Evolutionary conservation across 2,329 filamentous ascomycete species (phyloP).

Genomic region (Domatiomyces catenatus): DNA sequence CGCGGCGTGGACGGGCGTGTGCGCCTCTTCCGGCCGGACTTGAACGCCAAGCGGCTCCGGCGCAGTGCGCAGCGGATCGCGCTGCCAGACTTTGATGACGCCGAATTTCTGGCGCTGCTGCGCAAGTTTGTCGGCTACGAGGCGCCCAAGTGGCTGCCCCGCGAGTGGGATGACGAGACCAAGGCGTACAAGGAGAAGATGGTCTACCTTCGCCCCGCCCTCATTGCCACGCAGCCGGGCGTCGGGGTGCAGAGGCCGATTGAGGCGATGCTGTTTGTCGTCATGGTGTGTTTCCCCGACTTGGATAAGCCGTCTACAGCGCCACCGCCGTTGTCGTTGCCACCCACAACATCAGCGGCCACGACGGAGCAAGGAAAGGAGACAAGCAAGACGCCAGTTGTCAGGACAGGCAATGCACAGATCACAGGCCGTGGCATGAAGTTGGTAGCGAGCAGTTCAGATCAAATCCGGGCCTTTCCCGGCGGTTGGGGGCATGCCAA

Average conservation of each 20-base stretch:
- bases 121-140: slow-evolving; percentile 37
- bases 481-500: slow-evolving; percentile 88
- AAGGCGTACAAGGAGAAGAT: slow-evolving; percentile 39
- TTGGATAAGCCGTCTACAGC: slow-evolving; percentile 7
- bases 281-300: slow-evolving; percentile 27
- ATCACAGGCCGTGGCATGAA: slow-evolving; percentile 7
- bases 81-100: slow-evolving; percentile 56
- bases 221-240: slow-evolving; percentile 68
- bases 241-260: slow-evolving; percentile 67
- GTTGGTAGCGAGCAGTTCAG: slow-evolving; percentile 55
- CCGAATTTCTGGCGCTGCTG: slow-evolving; percentile 60
- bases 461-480: slow-evolving; percentile 81
- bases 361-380: neutral
- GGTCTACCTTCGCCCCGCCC: slow-evolving; percentile 70
- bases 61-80: slow-evolving; percentile 47
- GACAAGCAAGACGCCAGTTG: slow-evolving; percentile 14
- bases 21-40: slow-evolving; percentile 60
- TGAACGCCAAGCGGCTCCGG: slow-evolving; percentile 53
- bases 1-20: slow-evolving; percentile 54
- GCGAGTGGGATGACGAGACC: neutral
- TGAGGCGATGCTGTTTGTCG: slow-evolving; percentile 67
- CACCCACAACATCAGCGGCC: no score
- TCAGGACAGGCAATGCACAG: slow-evolving; percentile 4
- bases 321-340: neutral
- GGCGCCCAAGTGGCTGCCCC: slow-evolving; percentile 17